A percentile compares a stretch with the other conserved stretches of the same genome.
These are phyloP conservation scores for Hypoxylon sp. DNA, from an alignment of 2,329 filamentous ascomycete species.

Conservation along the genomic window DNA sequence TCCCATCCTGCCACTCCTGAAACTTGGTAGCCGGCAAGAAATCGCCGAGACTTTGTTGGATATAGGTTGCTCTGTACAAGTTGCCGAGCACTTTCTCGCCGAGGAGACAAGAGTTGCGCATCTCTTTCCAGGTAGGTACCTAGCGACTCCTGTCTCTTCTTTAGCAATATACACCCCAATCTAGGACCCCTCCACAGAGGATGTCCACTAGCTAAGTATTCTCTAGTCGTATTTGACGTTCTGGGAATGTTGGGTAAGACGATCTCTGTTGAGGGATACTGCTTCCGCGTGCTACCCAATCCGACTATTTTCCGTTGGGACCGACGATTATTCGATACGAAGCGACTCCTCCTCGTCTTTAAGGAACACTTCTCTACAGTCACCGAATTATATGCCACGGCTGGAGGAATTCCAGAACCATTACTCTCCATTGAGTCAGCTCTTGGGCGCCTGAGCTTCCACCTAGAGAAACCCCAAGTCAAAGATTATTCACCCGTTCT, in stretches of 20 bases:
- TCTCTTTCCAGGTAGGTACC: slow-evolving; percentile 65
- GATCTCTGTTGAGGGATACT: slow-evolving; percentile 62
- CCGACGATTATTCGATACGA: slow-evolving; percentile 58
- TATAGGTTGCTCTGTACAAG: slow-evolving; percentile 67
- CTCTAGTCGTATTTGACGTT: slow-evolving; percentile 67
- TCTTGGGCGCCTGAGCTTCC: background rate
- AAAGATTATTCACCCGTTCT: slow-evolving; percentile 17
- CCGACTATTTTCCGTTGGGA: slow-evolving; percentile 68
- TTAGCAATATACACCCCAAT: background rate
- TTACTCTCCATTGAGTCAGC: slow-evolving; percentile 9
- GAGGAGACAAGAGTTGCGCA: slow-evolving; percentile 58
- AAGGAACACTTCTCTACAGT: slow-evolving; percentile 55
- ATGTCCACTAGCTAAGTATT: slow-evolving; percentile 35
- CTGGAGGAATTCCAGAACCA: slow-evolving; percentile 49
- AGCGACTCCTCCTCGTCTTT: slow-evolving; percentile 46
- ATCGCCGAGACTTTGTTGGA: slow-evolving; percentile 65
- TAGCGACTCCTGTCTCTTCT: slow-evolving; percentile 34
- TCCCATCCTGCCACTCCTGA: slow-evolving; percentile 55
- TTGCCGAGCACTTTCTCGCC: slow-evolving; percentile 57
- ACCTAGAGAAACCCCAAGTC: slow-evolving; percentile 1
- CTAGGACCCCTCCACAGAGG: background rate
- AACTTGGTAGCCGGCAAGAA: slow-evolving; percentile 63
- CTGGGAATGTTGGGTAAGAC: slow-evolving; percentile 68
- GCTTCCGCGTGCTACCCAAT: slow-evolving; percentile 68
- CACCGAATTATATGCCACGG: slow-evolving; percentile 50